Percentiles rank a stretch among this genome's conserved stretches.
Evolutionary conservation across 768 basidiomycete species (phyloP).

Genomic region (Leccinum rimulosum): DNA sequence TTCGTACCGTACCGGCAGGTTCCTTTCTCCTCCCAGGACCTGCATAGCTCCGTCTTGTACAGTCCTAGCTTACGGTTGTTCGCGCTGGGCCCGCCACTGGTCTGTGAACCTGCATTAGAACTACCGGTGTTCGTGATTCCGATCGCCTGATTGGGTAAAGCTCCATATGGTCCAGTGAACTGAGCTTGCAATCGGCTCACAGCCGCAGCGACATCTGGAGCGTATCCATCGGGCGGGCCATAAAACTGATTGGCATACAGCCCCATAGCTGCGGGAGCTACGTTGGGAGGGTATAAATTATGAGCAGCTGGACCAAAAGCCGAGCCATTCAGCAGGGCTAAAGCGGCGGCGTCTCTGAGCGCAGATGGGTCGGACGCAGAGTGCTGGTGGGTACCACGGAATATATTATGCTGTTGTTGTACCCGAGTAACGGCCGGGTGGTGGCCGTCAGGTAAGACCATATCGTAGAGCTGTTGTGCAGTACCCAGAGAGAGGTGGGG

Average conservation of each 20-base stretch:
- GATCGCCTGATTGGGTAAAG: constrained; percentile 43
- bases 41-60: constrained; percentile 88
- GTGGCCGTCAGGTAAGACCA: constrained; percentile 65
- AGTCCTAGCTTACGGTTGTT: constrained; percentile 89
- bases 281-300: constrained; percentile 50
- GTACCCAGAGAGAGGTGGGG: constrained; percentile 69
- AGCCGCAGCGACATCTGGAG: constrained; percentile 54
- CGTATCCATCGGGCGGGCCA: constrained; percentile 55
- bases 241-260: constrained; percentile 75
- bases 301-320: constrained; percentile 48
- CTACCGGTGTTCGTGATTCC: constrained; percentile 42
- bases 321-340: constrained; percentile 59
- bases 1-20: constrained; percentile 82
- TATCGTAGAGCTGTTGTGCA: constrained; percentile 77
- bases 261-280: constrained; percentile 47
- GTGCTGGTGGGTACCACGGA: constrained; percentile 75
- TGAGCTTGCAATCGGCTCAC: constrained; percentile 59
- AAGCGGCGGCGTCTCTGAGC: constrained; percentile 65
- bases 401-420: constrained; percentile 75
- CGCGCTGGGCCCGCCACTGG: constrained; percentile 71
- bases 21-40: constrained; percentile 93
- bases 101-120: constrained; percentile 26
- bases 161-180: constrained; percentile 54
- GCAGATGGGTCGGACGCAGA: constrained; percentile 80
- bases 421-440: constrained; percentile 70